Evolutionary conservation across 441 rosid species (phyloP), one percentile per base, ranked within the genome.

Genomic region (Erodium texanum): DNA sequence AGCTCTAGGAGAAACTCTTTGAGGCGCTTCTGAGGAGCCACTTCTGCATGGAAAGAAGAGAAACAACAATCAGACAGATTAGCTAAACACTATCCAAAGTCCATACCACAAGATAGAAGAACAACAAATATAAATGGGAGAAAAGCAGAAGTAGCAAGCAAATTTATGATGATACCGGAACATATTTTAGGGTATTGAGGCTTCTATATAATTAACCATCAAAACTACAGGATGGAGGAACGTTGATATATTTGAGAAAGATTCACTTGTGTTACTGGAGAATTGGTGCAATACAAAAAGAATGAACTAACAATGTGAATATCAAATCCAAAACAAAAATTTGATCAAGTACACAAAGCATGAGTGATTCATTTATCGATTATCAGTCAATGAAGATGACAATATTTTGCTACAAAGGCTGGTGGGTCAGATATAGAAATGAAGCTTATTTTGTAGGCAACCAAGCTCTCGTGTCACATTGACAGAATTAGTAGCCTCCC

Each of bases 1-100:
- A 78, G 92, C 82, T 69, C 83, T 83, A n/a, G 89, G 95, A 74
- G 96, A 87, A 76, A 87, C 89, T 76, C 82, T 85, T 66, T 78
- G 89, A 70, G 93, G 85, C 66, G 85, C 87, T 73, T 87, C 97
- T 32, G 70, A 73, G 36, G 89, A 80, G 68, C 81, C 80, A 32
- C 78, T 75, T 81, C 96, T 88, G 82, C 71, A 2, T 19, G 23
- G 19, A 54, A 54, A 54, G 62, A 62, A 62, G 34, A 23, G 18
- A 62, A 62, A 62, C 23, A 23, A 9, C n/a, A 23, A 23, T 12
- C 34, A 62, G 27, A 14, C 36, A 15, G 1, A 11, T 11, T 11
- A 19, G 11, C 8, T 18, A 62, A 23, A 11, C 15, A 62, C 65
- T 12, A 23, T 24, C 16, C 18, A 24, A 62, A n/a, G n/a, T n/a